Base-by-base conservation (phyloP, 108 stramenopile species). In the Cyclotella distinguenda region DNA sequence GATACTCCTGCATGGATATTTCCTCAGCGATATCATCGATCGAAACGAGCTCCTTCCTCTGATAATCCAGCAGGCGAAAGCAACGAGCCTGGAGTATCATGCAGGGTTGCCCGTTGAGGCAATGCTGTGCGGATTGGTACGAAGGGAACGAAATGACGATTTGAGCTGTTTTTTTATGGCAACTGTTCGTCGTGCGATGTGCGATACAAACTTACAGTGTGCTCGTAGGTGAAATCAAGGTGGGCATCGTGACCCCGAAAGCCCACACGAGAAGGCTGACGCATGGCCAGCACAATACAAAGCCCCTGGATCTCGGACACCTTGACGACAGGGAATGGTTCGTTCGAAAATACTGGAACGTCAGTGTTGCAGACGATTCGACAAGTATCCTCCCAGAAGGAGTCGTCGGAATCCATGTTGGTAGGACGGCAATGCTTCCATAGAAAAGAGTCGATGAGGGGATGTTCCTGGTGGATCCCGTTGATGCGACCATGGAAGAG, bases 101-200 rank as follows among this genome's bases (percentile, higher is more conserved):
- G 58, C 72, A 74, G 0, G 72, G 72, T 52, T 74, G 72, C 0
- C 58, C 72, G 39, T 74, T 66, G 21, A 74, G 16, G 64, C 72
- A 64, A 52, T 53, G 64, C 38, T 46, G 43, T 31, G 42, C 23
- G 21, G n/a, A n/a, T n/a, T n/a, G n/a, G n/a, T n/a, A n/a, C n/a
- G n/a, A n/a, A 55, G 21, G 39, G 32, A 35, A 44, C 0, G 23
- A n/a, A n/a, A n/a, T n/a, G n/a, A n/a, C n/a, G n/a, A n/a, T n/a
- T n/a, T n/a, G n/a, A n/a, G n/a, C n/a, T n/a, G n/a, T n/a, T n/a
- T n/a, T n/a, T n/a, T n/a, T n/a, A n/a, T n/a, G n/a, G n/a, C n/a
- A n/a, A n/a, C n/a, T n/a, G n/a, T n/a, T n/a, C n/a, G n/a, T n/a
- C n/a, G n/a, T n/a, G n/a, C n/a, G n/a, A 47, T 33, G 22, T 2